Conservation (phyloP, 441 rosid genomes). For the Sinapis alba region DNA sequence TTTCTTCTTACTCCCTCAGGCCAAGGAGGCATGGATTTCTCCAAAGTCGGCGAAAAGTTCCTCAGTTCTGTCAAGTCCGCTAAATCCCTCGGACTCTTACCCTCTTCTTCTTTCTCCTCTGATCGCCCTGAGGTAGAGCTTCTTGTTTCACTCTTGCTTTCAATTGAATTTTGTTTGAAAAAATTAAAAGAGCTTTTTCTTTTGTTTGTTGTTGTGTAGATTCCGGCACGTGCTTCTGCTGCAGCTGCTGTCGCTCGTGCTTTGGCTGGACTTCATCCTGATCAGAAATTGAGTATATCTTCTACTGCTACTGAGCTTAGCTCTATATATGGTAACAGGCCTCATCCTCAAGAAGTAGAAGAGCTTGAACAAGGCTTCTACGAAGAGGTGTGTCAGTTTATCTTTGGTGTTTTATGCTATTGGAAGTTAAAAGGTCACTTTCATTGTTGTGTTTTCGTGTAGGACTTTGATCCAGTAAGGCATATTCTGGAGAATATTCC, state of each 20-base stretch:
- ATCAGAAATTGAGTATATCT: conserved; percentile 71
- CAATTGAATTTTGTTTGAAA: neutral
- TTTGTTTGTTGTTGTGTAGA: conserved; percentile 44
- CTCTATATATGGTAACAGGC: conserved; percentile 77
- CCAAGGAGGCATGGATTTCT: conserved; percentile 80
- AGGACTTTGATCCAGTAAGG: conserved; percentile 89
- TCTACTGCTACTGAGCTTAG: conserved; percentile 74
- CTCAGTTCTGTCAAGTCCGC: conserved; percentile 94
- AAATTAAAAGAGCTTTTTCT: neutral
- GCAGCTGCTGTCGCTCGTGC: conserved; percentile 97
- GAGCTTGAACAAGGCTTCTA: conserved; percentile 88
- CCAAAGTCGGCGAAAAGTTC: conserved; percentile 91
- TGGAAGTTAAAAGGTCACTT: neutral
- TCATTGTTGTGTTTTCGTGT: conserved; percentile 26
- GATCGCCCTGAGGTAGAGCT: conserved; percentile 86
- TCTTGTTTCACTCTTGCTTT: neutral
- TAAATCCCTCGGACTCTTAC: conserved; percentile 80
- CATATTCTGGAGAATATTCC: conserved; percentile 83
- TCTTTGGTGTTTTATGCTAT: neutral
- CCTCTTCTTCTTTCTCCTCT: conserved; percentile 44
- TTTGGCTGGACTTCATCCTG: conserved; percentile 75
- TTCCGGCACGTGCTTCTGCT: conserved; percentile 94
- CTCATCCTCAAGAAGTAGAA: conserved; percentile 55
- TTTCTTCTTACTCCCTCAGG: conserved; percentile 79
- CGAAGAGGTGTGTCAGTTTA: conserved; percentile 56